Evolutionary conservation across 768 basidiomycete species (phyloP), one percentile per base, ranked within the genome.

Genomic region (Tylopilus sp.): DNA sequence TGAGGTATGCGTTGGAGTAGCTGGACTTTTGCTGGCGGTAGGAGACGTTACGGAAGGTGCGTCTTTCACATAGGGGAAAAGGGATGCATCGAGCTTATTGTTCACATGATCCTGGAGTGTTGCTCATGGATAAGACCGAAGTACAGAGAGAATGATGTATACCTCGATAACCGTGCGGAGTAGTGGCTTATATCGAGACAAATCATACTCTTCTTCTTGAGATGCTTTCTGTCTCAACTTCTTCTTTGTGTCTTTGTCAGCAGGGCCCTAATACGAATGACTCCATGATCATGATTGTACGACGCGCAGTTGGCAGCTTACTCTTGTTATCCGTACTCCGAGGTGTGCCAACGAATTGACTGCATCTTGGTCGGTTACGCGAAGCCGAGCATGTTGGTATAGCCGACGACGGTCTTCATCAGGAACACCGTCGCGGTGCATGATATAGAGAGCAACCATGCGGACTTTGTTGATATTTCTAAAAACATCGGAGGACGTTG

Each of bases 361-460:
- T 23, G 92, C 91, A 63, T 98, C 97, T 70, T 95, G 92, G 61
- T 99, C 95, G 4, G 90, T 77, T 50, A 95, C 69, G 5, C 83
- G 81, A 38, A 99, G 72, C 40, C 91, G 79, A 18, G 95, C 97
- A 66, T 99, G 97, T 64, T 98, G 94, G 68, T 94, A 98, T 51
- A 99, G 69, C 51, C 97, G 78, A 53, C 95, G 82, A 49, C 91
- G 85, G 70, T 99, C 97, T 65, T 98, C 97, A 47, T 98, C 95
- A n/a, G 97, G 94, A 18, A 98, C 95, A 35, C 97, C 97, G 61
- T 98, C 97, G 25, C 95, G 85, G 68, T 85, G 80, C 67, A 95
- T 86, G 59, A 98, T 91, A 66, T 98, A 99, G 25, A 98, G 76
- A 17, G 95, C 91, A 52, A 99, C 89, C 59, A 99, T 88, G 39